A percentile compares a stretch with the other conserved stretches of the same genome.
Evolutionary conservation across 768 basidiomycete genomes (phyloP).

Genomic region (Psilocybe cyanescens): DNA sequence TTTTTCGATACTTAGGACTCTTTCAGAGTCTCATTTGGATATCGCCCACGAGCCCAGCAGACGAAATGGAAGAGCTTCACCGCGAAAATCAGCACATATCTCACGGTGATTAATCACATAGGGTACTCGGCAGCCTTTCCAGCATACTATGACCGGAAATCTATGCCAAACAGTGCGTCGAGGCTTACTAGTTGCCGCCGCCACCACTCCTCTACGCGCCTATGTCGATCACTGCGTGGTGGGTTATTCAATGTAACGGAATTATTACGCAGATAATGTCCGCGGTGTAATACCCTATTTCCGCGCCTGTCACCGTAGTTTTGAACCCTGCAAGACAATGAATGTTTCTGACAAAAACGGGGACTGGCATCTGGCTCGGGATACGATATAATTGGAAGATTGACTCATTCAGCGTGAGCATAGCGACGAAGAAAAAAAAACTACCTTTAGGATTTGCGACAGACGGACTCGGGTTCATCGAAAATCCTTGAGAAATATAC

Average conservation of each 20-base stretch:
- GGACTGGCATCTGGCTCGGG: constrained; percentile 9
- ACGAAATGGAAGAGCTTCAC: constrained; percentile 14
- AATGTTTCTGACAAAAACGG: constrained; percentile 10
- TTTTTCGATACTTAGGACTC: constrained; percentile 1
- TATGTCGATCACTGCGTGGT: constrained; percentile 7
- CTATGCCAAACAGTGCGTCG: constrained; percentile 11
- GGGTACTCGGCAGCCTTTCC: constrained; percentile 6
- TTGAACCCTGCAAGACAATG: constrained; percentile 13
- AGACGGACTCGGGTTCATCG: background rate
- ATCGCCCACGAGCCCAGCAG: constrained; percentile 2
- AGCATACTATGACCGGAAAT: constrained; percentile 11
- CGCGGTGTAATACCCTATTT: background rate
- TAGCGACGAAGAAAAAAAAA: constrained; percentile 15
- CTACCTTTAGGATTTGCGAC: constrained; percentile 6
- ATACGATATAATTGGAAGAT: constrained; percentile 17
- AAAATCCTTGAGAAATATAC: background rate
- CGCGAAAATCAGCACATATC: constrained; percentile 12
- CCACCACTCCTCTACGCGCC: constrained; percentile 12
- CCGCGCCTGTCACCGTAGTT: constrained; percentile 1
- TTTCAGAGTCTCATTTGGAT: constrained; percentile 12
- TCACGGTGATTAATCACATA: constrained; percentile 21
- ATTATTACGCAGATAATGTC: constrained; percentile 3
- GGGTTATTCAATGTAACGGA: background rate
- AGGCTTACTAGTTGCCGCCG: constrained; percentile 13
- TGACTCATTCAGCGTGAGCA: constrained; percentile 19